Evolutionary conservation across 2,329 filamentous ascomycete genomes (phyloP).

Genomic region (Rugonectria rugulosa): DNA sequence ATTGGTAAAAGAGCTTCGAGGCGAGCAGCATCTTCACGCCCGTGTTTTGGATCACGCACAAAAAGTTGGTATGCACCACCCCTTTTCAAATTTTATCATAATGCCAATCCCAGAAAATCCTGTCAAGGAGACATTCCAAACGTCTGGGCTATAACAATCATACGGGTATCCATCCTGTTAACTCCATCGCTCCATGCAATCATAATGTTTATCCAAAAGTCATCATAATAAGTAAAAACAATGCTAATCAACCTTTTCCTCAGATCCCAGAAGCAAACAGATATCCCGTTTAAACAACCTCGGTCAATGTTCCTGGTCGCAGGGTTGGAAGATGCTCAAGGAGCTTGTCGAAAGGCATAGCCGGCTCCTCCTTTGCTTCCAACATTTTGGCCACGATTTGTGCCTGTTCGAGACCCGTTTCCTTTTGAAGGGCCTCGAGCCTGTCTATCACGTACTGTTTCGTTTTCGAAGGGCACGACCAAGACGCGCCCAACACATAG

Average conservation of each 20-base stretch:
- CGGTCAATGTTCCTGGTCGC: conserved; percentile 33
- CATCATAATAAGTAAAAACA: neutral
- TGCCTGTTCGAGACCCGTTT: conserved; percentile 56
- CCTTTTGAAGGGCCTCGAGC: conserved; percentile 53
- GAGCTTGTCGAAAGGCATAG: conserved; percentile 4
- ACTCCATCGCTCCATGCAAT: conserved; percentile 18
- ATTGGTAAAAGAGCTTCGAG: conserved; percentile 67
- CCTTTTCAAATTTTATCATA: conserved; percentile 14
- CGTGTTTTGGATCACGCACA: neutral
- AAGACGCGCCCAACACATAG: conserved; percentile 57
- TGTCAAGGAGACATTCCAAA: conserved; percentile 27
- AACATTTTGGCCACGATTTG: conserved; percentile 52
- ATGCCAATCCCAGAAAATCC: conserved; percentile 20
- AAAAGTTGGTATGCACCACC: conserved; percentile 27
- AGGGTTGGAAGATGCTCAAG: conserved; percentile 39
- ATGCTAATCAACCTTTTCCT: neutral
- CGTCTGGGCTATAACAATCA: conserved; percentile 1
- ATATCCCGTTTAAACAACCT: conserved; percentile 40
- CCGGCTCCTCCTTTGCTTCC: conserved; percentile 41
- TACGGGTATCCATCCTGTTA: conserved; percentile 18
- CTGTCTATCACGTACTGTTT: conserved; percentile 54
- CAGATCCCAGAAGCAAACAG: neutral
- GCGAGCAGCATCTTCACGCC: neutral
- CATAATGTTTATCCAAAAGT: neutral
- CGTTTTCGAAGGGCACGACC: conserved; percentile 50